Conservation (phyloP, 2,329 filamentous ascomycete genomes). For the Aspergillus thermomutatus region DNA sequence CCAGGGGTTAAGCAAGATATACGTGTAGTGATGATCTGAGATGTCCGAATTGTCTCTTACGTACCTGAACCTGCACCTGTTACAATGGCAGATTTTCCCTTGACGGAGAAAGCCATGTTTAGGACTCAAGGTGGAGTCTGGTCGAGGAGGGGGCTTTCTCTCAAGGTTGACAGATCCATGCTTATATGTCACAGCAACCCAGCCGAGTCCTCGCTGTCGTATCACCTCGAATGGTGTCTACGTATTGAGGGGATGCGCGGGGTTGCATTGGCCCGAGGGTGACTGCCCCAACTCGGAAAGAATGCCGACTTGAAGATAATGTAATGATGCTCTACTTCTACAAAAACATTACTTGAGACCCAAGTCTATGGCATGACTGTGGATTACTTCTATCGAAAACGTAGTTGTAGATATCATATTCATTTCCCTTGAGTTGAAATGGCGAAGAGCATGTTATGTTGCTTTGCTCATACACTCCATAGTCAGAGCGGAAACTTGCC, state of each 20-base stretch:
- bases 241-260: slow-evolving; percentile 11
- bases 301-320: slow-evolving; percentile 2
- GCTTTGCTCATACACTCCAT: neutral
- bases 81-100: slow-evolving; percentile 51
- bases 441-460: neutral
- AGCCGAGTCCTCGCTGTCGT: neutral
- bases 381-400: neutral
- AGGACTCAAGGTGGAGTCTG: neutral
- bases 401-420: neutral
- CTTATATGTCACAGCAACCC: neutral
- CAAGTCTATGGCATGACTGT: neutral
- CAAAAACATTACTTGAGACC: neutral
- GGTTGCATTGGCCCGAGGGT: slow-evolving; percentile 10
- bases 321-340: too few species aligned
- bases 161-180: neutral
- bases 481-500: slow-evolving; percentile 7
- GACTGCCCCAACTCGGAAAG: slow-evolving; percentile 6
- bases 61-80: slow-evolving; percentile 55
- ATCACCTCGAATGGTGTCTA: neutral
- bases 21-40: neutral
- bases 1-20: neutral
- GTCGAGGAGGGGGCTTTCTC: neutral
- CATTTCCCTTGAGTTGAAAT: neutral
- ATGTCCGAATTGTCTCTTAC: slow-evolving; percentile 6
- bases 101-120: slow-evolving; percentile 39